Evolutionary conservation across 371 early-diverging fungal species (phyloP).

Genomic region (Syncephalastrum racemosum): DNA sequence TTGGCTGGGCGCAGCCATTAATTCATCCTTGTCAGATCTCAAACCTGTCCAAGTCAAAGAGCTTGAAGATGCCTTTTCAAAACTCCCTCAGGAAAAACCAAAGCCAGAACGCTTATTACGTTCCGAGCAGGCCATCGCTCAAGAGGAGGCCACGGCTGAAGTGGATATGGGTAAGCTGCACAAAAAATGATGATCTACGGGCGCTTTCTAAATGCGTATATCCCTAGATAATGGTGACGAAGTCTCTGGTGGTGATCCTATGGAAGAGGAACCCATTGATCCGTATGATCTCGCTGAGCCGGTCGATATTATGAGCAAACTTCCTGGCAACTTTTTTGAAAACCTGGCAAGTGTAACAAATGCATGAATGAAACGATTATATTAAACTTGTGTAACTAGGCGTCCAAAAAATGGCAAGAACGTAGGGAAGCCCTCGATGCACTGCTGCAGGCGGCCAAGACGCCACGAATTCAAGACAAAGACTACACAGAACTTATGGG

Average conservation of each 20-base stretch:
- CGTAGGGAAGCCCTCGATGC: slow-evolving; percentile 89
- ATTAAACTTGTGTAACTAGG: slow-evolving; percentile 28
- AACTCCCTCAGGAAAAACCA: slow-evolving; percentile 67
- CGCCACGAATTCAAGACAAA: slow-evolving; percentile 76
- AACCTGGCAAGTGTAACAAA: slow-evolving; percentile 45
- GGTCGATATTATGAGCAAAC: slow-evolving; percentile 83
- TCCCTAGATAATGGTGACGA: slow-evolving; percentile 25
- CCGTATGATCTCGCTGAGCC: slow-evolving; percentile 87
- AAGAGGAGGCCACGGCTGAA: slow-evolving; percentile 43
- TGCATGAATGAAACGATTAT: background rate
- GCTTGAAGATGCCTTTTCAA: slow-evolving; percentile 79
- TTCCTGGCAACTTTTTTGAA: slow-evolving; percentile 80
- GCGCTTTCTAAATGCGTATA: background rate
- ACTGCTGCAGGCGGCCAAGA: slow-evolving; percentile 66
- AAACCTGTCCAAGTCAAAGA: slow-evolving; percentile 92
- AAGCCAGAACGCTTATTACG: slow-evolving; percentile 73
- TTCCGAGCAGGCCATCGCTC: slow-evolving; percentile 69
- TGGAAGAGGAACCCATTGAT: slow-evolving; percentile 63
- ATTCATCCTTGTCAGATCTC: slow-evolving; percentile 64
- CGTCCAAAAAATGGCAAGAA: slow-evolving; percentile 94
- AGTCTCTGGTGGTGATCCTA: slow-evolving; percentile 37
- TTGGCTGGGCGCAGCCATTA: slow-evolving; percentile 78
- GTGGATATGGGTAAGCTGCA: slow-evolving; percentile 22
- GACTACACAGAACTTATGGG: slow-evolving; percentile 81
- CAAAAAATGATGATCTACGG: background rate